Conservation (phyloP, 257 asterid genomes). For the Schizonepeta tenuifolia region DNA sequence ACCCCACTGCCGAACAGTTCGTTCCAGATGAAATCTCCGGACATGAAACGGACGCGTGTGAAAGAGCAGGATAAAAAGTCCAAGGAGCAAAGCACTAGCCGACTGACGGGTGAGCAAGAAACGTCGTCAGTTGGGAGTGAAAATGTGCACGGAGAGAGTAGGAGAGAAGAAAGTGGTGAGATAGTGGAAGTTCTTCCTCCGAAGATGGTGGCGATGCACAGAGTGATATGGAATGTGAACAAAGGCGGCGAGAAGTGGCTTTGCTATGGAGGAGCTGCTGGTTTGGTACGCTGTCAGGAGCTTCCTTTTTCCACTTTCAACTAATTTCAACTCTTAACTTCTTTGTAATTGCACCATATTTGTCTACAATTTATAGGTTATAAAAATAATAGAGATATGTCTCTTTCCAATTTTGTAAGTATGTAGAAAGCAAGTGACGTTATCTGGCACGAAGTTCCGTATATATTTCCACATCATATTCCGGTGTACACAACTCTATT, state of each 20-base stretch:
- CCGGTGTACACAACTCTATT: no score
- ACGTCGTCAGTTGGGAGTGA: slow-evolving; percentile 1
- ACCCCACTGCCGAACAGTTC: slow-evolving; percentile 52
- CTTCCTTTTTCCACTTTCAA: slow-evolving; percentile 33
- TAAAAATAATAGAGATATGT: no score
- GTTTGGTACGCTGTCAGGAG: slow-evolving; percentile 77
- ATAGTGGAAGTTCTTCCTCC: slow-evolving; percentile 57
- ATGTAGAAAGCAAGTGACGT: no score
- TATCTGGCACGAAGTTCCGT: no score
- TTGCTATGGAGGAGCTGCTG: slow-evolving; percentile 93
- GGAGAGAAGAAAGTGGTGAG: slow-evolving; percentile 9
- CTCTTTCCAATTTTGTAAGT: no score
- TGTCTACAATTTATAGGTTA: background rate
- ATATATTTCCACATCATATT: no score
- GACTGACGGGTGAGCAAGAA: slow-evolving; percentile 28
- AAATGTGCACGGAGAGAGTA: background rate
- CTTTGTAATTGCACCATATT: slow-evolving; percentile 24
- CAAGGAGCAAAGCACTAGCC: slow-evolving; percentile 34
- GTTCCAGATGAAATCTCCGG: slow-evolving; percentile 47
- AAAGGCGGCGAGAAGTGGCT: slow-evolving; percentile 87
- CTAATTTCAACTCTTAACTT: background rate
- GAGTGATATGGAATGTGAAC: slow-evolving; percentile 85
- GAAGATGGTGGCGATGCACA: slow-evolving; percentile 68
- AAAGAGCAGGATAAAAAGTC: slow-evolving; percentile 46
- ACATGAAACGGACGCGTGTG: slow-evolving; percentile 44